phyloP scores from a whole-genome alignment of 2,329 filamentous ascomycete species.

The Paracorniculantispora psalliotae region DNA sequence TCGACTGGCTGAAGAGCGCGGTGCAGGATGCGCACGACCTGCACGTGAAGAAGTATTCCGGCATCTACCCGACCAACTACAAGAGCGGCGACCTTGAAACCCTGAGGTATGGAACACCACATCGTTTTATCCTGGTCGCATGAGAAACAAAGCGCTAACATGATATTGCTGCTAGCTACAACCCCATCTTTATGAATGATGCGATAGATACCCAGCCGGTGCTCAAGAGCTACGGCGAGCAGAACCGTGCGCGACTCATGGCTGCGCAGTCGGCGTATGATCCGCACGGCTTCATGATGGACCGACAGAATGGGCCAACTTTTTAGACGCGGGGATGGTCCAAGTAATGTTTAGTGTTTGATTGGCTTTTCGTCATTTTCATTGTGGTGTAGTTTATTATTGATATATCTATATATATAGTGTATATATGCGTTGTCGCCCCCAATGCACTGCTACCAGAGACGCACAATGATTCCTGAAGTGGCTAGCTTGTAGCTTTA shows the following conservation, averaged over 20 bases:
- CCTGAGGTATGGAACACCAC: constrained; percentile 16
- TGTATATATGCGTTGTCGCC: not conserved
- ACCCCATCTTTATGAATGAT: constrained; percentile 23
- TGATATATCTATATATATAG: not conserved
- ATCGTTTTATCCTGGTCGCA: too few relatives aligned
- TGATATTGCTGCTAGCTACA: constrained; percentile 15
- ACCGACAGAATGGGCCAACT: constrained; percentile 4
- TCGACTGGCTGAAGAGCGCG: constrained; percentile 10
- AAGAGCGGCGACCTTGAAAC: constrained; percentile 16
- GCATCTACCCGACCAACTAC: constrained; percentile 20
- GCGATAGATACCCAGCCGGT: constrained; percentile 17
- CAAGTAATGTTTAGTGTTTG: too few relatives aligned
- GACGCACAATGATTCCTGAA: not conserved
- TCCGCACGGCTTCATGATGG: constrained; percentile 12
- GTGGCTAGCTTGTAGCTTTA: not conserved
- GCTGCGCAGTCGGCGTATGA: constrained; percentile 16
- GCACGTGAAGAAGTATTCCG: constrained; percentile 16
- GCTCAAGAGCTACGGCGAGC: constrained; percentile 18
- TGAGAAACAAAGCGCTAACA: not conserved
- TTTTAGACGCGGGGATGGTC: not conserved
- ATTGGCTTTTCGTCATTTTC: not conserved
- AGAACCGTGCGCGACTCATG: constrained; percentile 15
- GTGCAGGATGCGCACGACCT: constrained; percentile 15
- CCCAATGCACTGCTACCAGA: not conserved
- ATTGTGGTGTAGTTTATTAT: not conserved